Evolutionary conservation across 306 rosid genomes (phyloP), one percentile per base, ranked within the genome.

Genomic region (Canavalia gladiata): DNA sequence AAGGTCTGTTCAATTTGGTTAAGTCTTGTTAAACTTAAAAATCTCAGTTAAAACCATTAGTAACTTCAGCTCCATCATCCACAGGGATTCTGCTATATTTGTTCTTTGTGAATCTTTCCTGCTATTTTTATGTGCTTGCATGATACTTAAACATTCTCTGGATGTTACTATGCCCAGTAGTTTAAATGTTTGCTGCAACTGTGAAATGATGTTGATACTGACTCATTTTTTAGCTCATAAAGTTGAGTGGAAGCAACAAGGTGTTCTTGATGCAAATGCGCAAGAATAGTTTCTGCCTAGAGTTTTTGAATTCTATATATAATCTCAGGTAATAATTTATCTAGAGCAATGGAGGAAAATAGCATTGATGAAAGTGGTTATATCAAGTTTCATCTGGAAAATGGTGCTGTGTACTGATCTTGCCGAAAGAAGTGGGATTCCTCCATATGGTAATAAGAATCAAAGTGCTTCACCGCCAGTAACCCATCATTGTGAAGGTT

Each of bases 11-110:
- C 29, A 59, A 34, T 67, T 47, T 67, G n/a, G 7, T 42, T 37
- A 13, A 66, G 34, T 66, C 29, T 66, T 41, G 34, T 41, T 41
- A n/a, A 34, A 39, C 11, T 66, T 66, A 3, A 18, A 41, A 41
- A 42, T 41, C 2, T 2, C 30, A 41, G 18, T 11, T 18, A 28
- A 66, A 41, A 1, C 8, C 5, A 49, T 68, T 33, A 18, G 10
- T 63, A 50, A 39, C 43, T 39, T 72, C 28, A 46, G 47, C 57
- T 58, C 10, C 37, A 4, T 25, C 13, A 1, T 58, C 3, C 41
- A 6, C 50, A 39, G 76, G 9, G 77, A 67, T 65, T 64, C 68
- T 67, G 37, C 4, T 9, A 12, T 63, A 11, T 11, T 57, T 52
- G 55, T 4, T 65, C 3, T 39, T 39, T 68, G 39, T n/a, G 43